Base-by-base conservation (phyloP, 352 stramenopile species). In the Pythium sukuiense region DNA sequence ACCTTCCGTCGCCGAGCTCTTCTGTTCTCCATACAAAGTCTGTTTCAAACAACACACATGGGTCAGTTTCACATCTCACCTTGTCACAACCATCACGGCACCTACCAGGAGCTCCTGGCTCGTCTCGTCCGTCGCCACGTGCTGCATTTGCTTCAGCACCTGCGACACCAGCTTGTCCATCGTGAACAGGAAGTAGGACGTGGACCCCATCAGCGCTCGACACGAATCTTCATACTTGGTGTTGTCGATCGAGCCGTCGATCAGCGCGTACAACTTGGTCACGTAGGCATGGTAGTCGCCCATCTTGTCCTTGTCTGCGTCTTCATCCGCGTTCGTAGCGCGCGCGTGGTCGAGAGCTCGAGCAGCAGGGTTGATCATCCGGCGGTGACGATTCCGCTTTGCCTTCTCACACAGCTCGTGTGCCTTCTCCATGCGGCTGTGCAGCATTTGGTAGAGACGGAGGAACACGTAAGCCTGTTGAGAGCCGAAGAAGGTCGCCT, bases 111-210 rank as follows among this genome's bases (percentile, higher is more conserved):
- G 68, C 55, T 93, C 84, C 64, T 90, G 78, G 58, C 83, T 91
- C 14, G 80, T 91, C 37, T 94, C 85, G 66, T 96, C 88, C 27
- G 79, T 88, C 12, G 84, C 80, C 52, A 96, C 49, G 59, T 92
- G 78, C 70, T 96, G 88, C 83, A 97, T 91, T 60, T 97, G 90
- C 76, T 97, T 96, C 39, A 95, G 78, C 49, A 96, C 76, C 13
- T 83, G 76, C 13, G 82, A 71, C 61, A 97, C 85, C 30, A 97
- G 74, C 65, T 96, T 96, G 66, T 97, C 90, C 77, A 97, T 92
- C 7, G 90, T 97, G 69, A 97, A 97, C 37, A 97, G 62, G 48
- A 97, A 93, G 65, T 96, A 97, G 4, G 88, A 95, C 20, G 85
- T 93, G 16, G 90, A 93, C 20, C 90, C 90, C 83, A 97, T 94